Evolutionary conservation across 1,284 basidiomycete species (phyloP).

Genomic region (Ceratobasidium sp.): DNA sequence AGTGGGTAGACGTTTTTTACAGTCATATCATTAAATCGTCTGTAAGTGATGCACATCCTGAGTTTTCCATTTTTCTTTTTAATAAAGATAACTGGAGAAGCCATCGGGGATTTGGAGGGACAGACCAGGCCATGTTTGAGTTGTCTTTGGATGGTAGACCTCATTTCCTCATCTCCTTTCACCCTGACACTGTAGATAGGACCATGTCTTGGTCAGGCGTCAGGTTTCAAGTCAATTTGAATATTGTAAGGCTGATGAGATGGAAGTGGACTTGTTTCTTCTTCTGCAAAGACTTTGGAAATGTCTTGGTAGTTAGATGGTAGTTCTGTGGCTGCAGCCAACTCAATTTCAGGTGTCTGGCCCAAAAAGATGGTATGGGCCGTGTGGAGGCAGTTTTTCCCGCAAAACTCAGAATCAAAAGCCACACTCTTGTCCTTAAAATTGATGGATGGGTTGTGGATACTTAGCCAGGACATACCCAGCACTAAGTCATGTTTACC

Average conservation of each 20-base stretch:
- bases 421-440: background rate
- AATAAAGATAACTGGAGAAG: slow-evolving; percentile 64
- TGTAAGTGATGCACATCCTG: slow-evolving; percentile 63
- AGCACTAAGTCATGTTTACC: background rate
- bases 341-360: background rate
- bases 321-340: slow-evolving; percentile 4
- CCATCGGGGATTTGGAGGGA: slow-evolving; percentile 57
- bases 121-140: slow-evolving; percentile 53
- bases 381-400: background rate
- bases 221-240: slow-evolving; percentile 44
- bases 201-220: background rate
- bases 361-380: too few species aligned
- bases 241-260: slow-evolving; percentile 48
- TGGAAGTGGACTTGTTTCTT: slow-evolving; percentile 40
- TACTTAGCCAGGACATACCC: background rate
- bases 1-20: slow-evolving; percentile 33
- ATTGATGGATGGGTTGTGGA: slow-evolving; percentile 2
- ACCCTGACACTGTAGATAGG: slow-evolving; percentile 22
- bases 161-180: slow-evolving; percentile 10
- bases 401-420: background rate
- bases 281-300: slow-evolving; percentile 47
- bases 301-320: slow-evolving; percentile 43
- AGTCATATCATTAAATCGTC: slow-evolving; percentile 54
- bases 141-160: slow-evolving; percentile 31
- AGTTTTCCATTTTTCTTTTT: slow-evolving; percentile 63